Evolutionary conservation across 768 basidiomycete genomes (phyloP).

Genomic region (Agrocybe pediades): DNA sequence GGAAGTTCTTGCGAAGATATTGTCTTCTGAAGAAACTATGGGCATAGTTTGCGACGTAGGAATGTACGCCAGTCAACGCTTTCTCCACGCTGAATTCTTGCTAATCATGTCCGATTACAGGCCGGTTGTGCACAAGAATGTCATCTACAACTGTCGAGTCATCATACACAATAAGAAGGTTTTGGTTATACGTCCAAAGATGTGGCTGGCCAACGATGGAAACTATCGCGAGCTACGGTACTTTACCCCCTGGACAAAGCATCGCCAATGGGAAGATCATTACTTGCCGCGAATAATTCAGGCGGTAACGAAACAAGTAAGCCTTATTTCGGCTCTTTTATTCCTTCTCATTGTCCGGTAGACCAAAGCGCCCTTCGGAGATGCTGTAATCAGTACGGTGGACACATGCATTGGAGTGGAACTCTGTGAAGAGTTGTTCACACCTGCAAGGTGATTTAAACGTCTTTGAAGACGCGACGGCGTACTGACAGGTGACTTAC

Average conservation of each 20-base stretch:
- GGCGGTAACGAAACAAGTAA: conserved; percentile 85
- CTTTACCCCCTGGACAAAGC: conserved; percentile 95
- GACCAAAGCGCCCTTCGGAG: conserved; percentile 93
- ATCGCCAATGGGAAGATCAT: conserved; percentile 88
- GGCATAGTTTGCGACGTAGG: conserved; percentile 97
- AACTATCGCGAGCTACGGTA: conserved; percentile 91
- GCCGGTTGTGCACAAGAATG: conserved; percentile 98
- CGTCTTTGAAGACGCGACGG: no score
- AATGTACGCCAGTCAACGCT: conserved; percentile 62
- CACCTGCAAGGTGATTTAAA: conserved; percentile 93
- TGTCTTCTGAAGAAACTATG: conserved; percentile 73
- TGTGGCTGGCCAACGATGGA: conserved; percentile 99
- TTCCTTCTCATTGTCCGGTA: conserved; percentile 26
- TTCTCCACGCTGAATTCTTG: not conserved
- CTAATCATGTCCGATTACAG: conserved; percentile 38
- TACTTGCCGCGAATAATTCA: conserved; percentile 89
- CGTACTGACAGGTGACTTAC: no score
- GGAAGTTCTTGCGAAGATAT: conserved; percentile 94
- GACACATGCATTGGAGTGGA: conserved; percentile 98
- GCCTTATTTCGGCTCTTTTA: not conserved
- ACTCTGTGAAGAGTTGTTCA: conserved; percentile 97
- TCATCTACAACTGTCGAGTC: conserved; percentile 95
- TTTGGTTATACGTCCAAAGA: conserved; percentile 94
- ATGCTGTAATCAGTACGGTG: conserved; percentile 88
- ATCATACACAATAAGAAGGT: conserved; percentile 87